Evolutionary conservation across 73 alveolate genomes (phyloP).

Genomic region (Uronychia binucleata): DNA sequence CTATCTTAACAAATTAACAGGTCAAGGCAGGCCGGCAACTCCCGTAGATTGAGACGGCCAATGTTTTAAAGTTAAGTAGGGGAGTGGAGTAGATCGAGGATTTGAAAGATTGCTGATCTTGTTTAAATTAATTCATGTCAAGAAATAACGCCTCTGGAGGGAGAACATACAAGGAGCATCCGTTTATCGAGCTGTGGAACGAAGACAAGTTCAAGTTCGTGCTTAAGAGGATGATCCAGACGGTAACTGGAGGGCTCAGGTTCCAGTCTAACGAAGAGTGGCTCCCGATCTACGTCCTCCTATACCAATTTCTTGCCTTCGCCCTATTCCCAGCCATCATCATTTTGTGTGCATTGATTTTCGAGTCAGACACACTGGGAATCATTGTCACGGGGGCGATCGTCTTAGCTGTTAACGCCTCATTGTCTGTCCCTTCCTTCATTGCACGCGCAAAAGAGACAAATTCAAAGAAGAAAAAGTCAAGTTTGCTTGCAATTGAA

Average conservation of each 20-base stretch:
- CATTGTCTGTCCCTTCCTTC: too few species aligned
- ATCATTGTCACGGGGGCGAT: neutral
- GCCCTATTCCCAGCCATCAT: constrained; percentile 18
- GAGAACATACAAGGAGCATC: constrained; percentile 17
- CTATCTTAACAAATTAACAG: too few species aligned
- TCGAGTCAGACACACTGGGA: neutral
- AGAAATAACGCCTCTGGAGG: neutral
- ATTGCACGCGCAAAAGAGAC: too few species aligned
- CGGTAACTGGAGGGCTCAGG: constrained; percentile 52
- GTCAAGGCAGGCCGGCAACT: too few species aligned
- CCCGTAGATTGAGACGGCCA: too few species aligned
- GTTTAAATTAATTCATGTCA: neutral
- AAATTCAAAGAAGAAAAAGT: neutral
- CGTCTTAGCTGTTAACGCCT: neutral
- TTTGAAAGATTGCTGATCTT: neutral
- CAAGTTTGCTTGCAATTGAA: neutral
- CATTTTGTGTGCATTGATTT: neutral
- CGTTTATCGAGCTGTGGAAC: constrained; percentile 29
- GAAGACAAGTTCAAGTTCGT: constrained; percentile 37
- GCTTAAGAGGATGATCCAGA: constrained; percentile 11
- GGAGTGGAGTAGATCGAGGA: neutral
- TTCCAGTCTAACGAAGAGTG: constrained; percentile 25
- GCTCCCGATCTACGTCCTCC: constrained; percentile 8
- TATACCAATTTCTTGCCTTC: neutral
- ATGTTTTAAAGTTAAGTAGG: too few species aligned